Evolutionary conservation across 2,329 filamentous ascomycete genomes (phyloP).

Genomic region (Colletotrichum costaricense): DNA sequence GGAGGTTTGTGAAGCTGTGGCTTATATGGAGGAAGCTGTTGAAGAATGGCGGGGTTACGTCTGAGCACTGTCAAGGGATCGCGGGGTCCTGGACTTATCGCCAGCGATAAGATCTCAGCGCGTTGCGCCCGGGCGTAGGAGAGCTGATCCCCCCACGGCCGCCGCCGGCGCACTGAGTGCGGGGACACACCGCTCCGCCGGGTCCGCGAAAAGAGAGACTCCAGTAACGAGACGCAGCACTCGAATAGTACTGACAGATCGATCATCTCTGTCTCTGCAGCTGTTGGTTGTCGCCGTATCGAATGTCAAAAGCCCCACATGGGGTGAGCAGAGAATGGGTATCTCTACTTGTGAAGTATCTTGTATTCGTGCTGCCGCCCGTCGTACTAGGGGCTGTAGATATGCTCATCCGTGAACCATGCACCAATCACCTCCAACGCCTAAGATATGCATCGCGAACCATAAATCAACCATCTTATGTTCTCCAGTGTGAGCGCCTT

Average conservation of each 20-base stretch:
- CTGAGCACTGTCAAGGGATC: slow-evolving; percentile 12
- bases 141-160: slow-evolving; percentile 14
- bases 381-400: neutral
- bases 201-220: neutral
- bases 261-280: neutral
- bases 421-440: slow-evolving; percentile 11
- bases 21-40: neutral
- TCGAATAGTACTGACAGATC: neutral
- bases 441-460: slow-evolving; percentile 8
- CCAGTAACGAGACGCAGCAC: neutral
- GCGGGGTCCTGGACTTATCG: slow-evolving; percentile 30
- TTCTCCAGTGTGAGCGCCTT: neutral
- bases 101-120: slow-evolving; percentile 11
- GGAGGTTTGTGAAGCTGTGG: neutral
- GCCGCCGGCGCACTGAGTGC: slow-evolving; percentile 26
- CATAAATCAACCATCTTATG: neutral
- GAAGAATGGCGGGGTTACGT: slow-evolving; percentile 18
- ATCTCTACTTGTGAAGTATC: neutral
- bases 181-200: slow-evolving; percentile 12
- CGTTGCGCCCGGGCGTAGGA: slow-evolving; percentile 1
- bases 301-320: neutral
- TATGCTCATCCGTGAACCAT: neutral
- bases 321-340: neutral
- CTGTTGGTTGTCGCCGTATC: rapidly evolving
- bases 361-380: neutral